Conservation (phyloP, 1,284 basidiomycete species). For the Ceratobasidium sp. region DNA sequence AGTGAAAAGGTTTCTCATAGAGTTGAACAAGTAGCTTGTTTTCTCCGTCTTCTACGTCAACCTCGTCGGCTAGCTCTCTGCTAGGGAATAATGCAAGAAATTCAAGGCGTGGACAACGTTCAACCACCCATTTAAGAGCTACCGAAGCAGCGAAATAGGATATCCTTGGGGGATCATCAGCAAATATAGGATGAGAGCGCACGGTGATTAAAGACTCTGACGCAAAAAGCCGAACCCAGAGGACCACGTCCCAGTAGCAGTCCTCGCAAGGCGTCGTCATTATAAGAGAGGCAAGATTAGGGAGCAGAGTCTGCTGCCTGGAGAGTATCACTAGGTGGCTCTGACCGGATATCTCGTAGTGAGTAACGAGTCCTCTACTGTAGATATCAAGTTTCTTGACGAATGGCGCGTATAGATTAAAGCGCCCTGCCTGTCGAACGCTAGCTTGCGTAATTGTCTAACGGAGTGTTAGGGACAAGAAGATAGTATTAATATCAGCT, state of each 20-base stretch:
- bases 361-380: not conserved
- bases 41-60: too few species aligned
- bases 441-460: not conserved
- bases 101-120: constrained; percentile 13
- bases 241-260: not conserved
- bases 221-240: constrained; percentile 21
- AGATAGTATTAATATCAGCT: not conserved
- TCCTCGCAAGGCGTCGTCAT: not conserved
- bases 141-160: constrained; percentile 4
- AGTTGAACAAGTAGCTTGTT: not conserved
- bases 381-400: constrained; percentile 20
- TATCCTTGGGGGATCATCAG: not conserved
- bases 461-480: not conserved
- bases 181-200: too few species aligned
- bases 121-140: constrained; percentile 6
- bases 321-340: not conserved
- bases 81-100: constrained; percentile 4
- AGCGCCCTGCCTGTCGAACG: not conserved
- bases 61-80: not conserved
- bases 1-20: constrained; percentile 4
- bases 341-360: constrained; percentile 4
- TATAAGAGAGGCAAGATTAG: constrained; percentile 14
- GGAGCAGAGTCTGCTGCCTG: not conserved
- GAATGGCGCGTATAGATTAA: constrained; percentile 29
- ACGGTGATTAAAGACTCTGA: not conserved